phyloP scores from a whole-genome alignment of 2,329 filamentous ascomycete species.

The Metarhizium album region DNA sequence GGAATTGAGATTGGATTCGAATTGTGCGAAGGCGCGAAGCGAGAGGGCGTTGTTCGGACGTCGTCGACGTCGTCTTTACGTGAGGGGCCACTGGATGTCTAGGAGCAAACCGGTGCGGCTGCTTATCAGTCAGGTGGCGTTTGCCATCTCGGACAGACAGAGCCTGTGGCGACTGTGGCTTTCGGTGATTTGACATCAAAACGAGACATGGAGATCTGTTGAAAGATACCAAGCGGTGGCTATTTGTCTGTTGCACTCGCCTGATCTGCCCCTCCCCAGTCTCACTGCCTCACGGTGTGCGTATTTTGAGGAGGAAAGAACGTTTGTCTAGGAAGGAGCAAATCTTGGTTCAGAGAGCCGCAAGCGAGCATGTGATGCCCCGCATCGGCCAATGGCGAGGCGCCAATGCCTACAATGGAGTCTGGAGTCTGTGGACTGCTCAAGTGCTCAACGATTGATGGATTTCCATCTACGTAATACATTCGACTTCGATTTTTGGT shows the following conservation, averaged over 20 bases:
- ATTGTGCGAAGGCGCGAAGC: too few relatives aligned
- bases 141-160: background rate
- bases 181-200: background rate
- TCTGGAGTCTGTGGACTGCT: background rate
- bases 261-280: too few relatives aligned
- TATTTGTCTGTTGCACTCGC: too few relatives aligned
- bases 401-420: background rate
- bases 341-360: background rate
- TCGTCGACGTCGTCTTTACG: too few relatives aligned
- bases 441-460: background rate
- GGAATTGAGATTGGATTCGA: too few relatives aligned
- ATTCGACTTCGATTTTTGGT: too few relatives aligned
- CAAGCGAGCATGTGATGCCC: background rate
- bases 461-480: too few relatives aligned
- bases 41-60: too few relatives aligned
- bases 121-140: background rate
- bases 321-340: background rate
- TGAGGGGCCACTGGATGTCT: too few relatives aligned
- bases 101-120: background rate
- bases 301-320: background rate
- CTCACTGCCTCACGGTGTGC: too few relatives aligned
- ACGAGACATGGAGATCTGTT: background rate
- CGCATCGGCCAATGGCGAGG: background rate
- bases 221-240: background rate
- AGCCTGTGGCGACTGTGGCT: background rate